Evolutionary conservation across 345 rosid species (phyloP), one percentile per base, ranked within the genome.

Genomic region (Psidium guajava): DNA sequence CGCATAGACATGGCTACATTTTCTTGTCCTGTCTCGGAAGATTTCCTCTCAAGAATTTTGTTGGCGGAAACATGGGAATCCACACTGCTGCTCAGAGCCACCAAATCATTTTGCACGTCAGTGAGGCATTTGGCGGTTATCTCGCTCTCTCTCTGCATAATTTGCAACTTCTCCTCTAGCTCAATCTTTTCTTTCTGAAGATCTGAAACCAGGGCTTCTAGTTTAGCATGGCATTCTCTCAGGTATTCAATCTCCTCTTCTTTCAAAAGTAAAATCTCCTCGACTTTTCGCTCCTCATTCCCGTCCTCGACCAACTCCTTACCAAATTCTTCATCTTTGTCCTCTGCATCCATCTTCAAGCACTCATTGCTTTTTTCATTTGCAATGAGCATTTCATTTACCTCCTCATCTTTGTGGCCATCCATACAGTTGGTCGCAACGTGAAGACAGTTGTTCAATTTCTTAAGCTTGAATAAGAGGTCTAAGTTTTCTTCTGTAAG

Each of bases 401-500:
- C 75, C 47, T 55, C 85, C 53, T 89, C 83, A 32, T 86, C 64
- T 28, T 89, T 87, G 58, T 82, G 81, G 85, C 86, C 89, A 82
- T 53, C 87, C 32, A 85, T 77, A 59, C 53, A 81, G 80, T 87
- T 84, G 27, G 51, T 83, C 6, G 24, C 47, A 87, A 84, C 27
- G 55, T 18, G 49, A 86, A 74, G 59, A 80, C 82, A 40, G 81
- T 51, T 24, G 85, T 18, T 69, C 49, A 82, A 85, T 80, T 88
- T 91, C 89, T 92, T 90, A 2, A 92, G 87, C 90, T 87, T 87
- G 86, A 89, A 51, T 49, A 93, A 87, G 51, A 93, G 90, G 81
- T 88, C 88, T 57, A 93, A 91, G 82, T 93, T 93, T 87, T 93
- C 95, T 18, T 92, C 93, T n/a, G 95, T 92, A 81, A 92, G 90